Percentiles rank a stretch among this genome's conserved stretches.
Evolutionary conservation across 305 asterid genomes (phyloP).

Genomic region (Plantago coronopus): DNA sequence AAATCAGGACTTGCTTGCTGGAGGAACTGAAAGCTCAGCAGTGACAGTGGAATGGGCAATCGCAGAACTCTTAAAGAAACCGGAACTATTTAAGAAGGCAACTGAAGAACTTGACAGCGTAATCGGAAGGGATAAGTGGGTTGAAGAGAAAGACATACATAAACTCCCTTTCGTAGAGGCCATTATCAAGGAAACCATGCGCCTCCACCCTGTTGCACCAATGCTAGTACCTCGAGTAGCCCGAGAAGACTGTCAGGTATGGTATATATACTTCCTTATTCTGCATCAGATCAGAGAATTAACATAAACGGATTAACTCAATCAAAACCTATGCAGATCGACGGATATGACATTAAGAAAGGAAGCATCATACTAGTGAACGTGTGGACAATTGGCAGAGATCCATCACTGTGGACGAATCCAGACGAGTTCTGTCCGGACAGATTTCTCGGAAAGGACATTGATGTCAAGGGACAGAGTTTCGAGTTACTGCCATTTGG

Average conservation of each 20-base stretch:
- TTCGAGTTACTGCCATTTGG: constrained; percentile 75
- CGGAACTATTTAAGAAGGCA: constrained; percentile 54
- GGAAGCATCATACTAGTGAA: constrained; percentile 58
- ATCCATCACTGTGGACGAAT: constrained; percentile 64
- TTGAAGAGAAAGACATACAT: constrained; percentile 32
- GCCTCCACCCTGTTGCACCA: constrained; percentile 79
- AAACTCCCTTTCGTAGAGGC: constrained; percentile 59
- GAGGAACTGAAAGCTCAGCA: constrained; percentile 89
- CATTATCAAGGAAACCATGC: constrained; percentile 75
- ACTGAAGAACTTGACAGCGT: constrained; percentile 66
- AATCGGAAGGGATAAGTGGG: constrained; percentile 56
- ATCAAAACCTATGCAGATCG: constrained; percentile 15
- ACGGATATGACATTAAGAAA: constrained; percentile 34
- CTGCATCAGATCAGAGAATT: too few relatives aligned
- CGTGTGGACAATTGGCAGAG: constrained; percentile 71
- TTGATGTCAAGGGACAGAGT: constrained; percentile 67
- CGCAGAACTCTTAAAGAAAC: constrained; percentile 41
- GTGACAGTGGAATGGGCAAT: constrained; percentile 68
- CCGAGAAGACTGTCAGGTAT: constrained; percentile 55
- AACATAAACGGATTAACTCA: too few relatives aligned
- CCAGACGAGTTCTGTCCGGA: constrained; percentile 57
- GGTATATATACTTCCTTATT: not conserved
- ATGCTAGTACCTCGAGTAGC: constrained; percentile 54
- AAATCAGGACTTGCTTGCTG: constrained; percentile 58
- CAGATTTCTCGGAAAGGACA: constrained; percentile 51